Percentiles rank a stretch among this genome's conserved stretches.
Conservation (phyloP, 2,329 filamentous ascomycete genomes). For the Neodidymelliopsis sp. region DNA sequence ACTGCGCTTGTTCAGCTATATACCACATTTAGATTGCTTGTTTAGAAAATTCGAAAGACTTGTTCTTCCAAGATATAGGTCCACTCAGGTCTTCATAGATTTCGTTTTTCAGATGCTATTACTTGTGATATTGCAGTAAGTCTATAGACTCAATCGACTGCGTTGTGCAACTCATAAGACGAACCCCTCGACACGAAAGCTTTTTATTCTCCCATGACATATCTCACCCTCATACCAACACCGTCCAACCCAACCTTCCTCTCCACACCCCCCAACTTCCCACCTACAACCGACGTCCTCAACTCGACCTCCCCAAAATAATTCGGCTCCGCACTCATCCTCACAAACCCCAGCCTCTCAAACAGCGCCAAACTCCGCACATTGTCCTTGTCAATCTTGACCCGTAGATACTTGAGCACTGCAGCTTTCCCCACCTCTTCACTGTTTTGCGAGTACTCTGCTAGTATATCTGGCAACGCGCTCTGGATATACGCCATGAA, state of each 20-base stretch:
- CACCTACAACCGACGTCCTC: constrained; percentile 9
- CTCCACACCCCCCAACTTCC: constrained; percentile 2
- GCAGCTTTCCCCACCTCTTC: constrained; percentile 17
- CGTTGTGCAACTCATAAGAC: no score
- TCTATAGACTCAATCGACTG: no score
- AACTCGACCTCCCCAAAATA: constrained; percentile 73
- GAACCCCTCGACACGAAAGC: no score
- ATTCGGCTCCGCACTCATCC: constrained; percentile 60
- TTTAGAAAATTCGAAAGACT: no score
- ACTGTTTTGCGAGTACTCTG: constrained; percentile 65
- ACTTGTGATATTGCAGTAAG: no score
- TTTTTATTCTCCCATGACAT: neutral
- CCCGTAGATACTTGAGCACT: constrained; percentile 59
- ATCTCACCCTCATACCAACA: constrained; percentile 1
- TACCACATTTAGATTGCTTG: no score
- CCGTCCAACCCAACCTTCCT: constrained; percentile 6
- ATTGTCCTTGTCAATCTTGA: constrained; percentile 69
- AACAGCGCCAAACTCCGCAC: constrained; percentile 66
- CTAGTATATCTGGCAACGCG: constrained; percentile 63
- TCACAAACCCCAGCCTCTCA: constrained; percentile 65
- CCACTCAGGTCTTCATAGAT: neutral
- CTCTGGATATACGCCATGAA: constrained; percentile 74
- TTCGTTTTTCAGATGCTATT: no score
- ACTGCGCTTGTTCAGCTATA: no score
- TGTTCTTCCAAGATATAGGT: no score